phyloP scores from a whole-genome alignment of 352 stramenopile genomes.

The Globisporangium paddicum region DNA sequence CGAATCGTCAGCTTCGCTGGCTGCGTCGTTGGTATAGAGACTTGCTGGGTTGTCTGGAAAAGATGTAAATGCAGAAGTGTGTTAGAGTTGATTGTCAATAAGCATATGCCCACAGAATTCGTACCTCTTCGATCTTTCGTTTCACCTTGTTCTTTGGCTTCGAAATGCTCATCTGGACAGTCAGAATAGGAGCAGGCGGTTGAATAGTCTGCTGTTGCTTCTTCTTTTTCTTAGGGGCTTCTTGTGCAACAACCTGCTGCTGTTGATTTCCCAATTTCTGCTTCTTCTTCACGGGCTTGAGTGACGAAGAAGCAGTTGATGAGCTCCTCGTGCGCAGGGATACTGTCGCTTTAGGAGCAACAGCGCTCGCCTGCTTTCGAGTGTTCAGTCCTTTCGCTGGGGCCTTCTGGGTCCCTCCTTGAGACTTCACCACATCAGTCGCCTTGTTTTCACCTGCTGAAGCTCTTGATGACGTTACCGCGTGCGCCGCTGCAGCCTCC shows the following conservation, averaged over 20 bases:
- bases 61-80: no score
- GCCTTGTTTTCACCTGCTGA: not conserved
- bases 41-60: not conserved
- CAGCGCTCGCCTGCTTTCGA: not conserved
- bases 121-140: slow-evolving; percentile 1
- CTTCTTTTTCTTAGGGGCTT: not conserved
- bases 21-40: not conserved
- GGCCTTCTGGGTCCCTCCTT: not conserved
- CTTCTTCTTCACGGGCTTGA: slow-evolving; percentile 5
- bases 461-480: not conserved
- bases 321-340: not conserved
- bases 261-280: not conserved
- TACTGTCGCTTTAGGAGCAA: not conserved
- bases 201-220: not conserved
- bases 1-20: not conserved
- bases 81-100: no score
- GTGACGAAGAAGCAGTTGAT: not conserved
- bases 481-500: not conserved
- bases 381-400: not conserved
- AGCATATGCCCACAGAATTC: not conserved
- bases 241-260: not conserved
- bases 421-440: not conserved
- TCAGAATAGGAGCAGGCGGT: not conserved
- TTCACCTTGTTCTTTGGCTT: slow-evolving; percentile 4
- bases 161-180: not conserved